Evolutionary conservation across 2,329 filamentous ascomycete genomes (phyloP).

Genomic region (Epichloe sp.): DNA sequence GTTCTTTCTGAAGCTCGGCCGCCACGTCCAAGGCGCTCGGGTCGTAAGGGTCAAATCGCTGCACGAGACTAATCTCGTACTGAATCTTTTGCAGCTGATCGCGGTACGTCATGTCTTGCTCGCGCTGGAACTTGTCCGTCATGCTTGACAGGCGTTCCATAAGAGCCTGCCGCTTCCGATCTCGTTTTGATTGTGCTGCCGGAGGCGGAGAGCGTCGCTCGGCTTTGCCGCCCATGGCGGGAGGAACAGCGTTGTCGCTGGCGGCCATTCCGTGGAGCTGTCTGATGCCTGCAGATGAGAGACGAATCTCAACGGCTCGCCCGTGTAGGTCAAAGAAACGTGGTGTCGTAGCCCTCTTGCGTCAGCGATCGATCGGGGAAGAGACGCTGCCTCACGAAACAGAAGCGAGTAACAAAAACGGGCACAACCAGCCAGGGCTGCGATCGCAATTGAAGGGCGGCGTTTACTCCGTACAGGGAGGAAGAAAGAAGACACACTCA

Average conservation of each 20-base stretch:
- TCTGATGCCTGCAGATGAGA: background rate
- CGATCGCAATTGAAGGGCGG: background rate
- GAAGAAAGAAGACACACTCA: background rate
- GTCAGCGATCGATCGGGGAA: background rate
- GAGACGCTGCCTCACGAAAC: background rate
- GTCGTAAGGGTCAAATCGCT: conserved; percentile 70
- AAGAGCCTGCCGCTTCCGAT: conserved; percentile 76
- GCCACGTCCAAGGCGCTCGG: conserved; percentile 61
- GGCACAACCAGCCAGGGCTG: background rate
- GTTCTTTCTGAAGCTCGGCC: conserved; percentile 44
- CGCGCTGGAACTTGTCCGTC: conserved; percentile 63
- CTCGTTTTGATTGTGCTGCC: conserved; percentile 60
- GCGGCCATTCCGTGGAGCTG: conserved; percentile 22
- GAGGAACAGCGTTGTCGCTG: conserved; percentile 22
- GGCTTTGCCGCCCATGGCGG: conserved; percentile 19
- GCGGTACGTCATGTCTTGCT: conserved; percentile 73
- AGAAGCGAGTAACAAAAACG: background rate
- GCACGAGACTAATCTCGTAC: conserved; percentile 74
- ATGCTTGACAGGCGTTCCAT: conserved; percentile 67
- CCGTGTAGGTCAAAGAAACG: background rate
- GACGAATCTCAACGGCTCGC: background rate
- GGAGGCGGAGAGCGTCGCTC: conserved; percentile 25
- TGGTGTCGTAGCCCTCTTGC: background rate
- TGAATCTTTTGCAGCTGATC: conserved; percentile 88
- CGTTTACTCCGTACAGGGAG: background rate